A percentile compares a stretch with the other conserved stretches of the same genome.
phyloP scores from a whole-genome alignment of 2,329 filamentous ascomycete species.

The Tolypocladium ovalisporum region DNA sequence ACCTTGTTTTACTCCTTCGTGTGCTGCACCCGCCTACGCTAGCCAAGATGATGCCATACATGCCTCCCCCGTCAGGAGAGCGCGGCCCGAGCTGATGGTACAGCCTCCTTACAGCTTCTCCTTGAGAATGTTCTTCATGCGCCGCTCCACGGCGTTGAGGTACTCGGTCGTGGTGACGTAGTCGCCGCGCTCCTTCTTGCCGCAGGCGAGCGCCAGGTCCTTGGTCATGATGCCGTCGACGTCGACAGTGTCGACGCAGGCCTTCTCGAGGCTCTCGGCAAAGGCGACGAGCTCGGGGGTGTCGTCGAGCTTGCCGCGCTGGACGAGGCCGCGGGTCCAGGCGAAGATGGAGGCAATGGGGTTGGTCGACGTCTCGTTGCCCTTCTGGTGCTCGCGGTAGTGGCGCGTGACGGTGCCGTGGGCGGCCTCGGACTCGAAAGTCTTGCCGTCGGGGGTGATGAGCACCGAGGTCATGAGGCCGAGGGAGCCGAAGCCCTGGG shows the following conservation, averaged over 20 bases:
- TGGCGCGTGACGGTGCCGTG: conserved; percentile 98
- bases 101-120: conserved; percentile 53
- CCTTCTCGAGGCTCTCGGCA: conserved; percentile 83
- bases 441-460: conserved; percentile 92
- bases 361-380: conserved; percentile 93
- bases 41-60: background rate
- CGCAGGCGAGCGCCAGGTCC: conserved; percentile 90
- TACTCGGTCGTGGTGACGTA: conserved; percentile 93
- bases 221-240: conserved; percentile 97
- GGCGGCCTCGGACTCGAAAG: conserved; percentile 94
- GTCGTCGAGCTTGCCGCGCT: conserved; percentile 84
- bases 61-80: background rate
- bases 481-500: conserved; percentile 94
- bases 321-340: conserved; percentile 89
- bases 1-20: background rate
- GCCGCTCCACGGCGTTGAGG: conserved; percentile 81
- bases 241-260: conserved; percentile 90
- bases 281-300: conserved; percentile 90
- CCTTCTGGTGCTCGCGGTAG: conserved; percentile 98
- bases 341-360: conserved; percentile 98
- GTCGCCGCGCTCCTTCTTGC: conserved; percentile 70
- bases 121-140: conserved; percentile 71
- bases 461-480: conserved; percentile 98
- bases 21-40: background rate
- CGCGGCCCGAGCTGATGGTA: background rate